These are phyloP conservation scores for Coelastrella sp. DNA, from an alignment of 139 green algal species.

Conservation along the genomic window DNA sequence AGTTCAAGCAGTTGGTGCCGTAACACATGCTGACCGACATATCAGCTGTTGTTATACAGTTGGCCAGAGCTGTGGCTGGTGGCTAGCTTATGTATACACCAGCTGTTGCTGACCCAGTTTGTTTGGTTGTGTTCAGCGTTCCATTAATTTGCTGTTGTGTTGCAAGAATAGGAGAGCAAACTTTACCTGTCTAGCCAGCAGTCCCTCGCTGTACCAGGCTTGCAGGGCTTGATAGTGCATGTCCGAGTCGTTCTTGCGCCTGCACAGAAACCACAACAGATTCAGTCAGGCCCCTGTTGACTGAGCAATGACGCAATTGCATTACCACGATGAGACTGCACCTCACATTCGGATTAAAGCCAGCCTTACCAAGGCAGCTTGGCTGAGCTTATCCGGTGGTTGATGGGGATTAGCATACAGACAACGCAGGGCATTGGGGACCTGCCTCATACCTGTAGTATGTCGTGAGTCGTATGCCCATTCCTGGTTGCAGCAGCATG, in stretches of 20 bases:
- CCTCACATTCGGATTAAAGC: too few species aligned
- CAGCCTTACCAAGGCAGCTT: not conserved
- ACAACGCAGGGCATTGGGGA: not conserved
- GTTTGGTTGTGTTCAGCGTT: too few species aligned
- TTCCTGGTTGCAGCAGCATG: constrained; percentile 81
- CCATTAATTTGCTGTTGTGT: not conserved
- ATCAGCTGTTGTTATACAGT: too few species aligned
- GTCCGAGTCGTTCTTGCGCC: constrained; percentile 41
- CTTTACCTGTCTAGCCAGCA: constrained; percentile 21
- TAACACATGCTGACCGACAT: too few species aligned
- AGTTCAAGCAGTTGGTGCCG: too few species aligned
- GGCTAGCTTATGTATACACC: too few species aligned
- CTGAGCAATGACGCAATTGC: too few species aligned
- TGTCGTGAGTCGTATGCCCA: constrained; percentile 80
- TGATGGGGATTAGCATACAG: too few species aligned
- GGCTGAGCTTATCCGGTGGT: too few species aligned
- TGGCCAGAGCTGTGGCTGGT: too few species aligned
- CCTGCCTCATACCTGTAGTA: constrained; percentile 74
- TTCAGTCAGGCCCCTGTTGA: not conserved
- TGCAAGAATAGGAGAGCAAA: not conserved
- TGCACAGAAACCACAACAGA: not conserved
- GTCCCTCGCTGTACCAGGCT: constrained; percentile 33
- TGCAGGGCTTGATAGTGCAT: constrained; percentile 32
- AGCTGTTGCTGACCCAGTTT: too few species aligned
- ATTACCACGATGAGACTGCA: too few species aligned